These are phyloP conservation scores for Aspergillus sp. DNA, from an alignment of 2,329 filamentous ascomycete species.

Conservation along the genomic window DNA sequence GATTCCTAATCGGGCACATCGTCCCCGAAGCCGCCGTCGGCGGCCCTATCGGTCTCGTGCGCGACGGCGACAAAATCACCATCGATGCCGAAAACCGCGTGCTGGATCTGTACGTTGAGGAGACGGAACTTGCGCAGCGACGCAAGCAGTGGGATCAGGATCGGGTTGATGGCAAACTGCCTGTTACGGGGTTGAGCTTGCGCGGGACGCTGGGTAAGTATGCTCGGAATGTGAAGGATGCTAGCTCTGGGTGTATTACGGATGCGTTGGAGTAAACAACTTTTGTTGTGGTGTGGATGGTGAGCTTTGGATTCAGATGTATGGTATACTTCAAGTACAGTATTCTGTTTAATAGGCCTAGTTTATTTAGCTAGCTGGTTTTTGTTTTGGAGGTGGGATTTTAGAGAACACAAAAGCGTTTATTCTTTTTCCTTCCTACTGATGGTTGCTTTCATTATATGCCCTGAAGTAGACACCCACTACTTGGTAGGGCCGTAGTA, in stretches of 20 bases:
- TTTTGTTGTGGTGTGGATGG: too few relatives aligned
- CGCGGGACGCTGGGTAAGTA: constrained; percentile 72
- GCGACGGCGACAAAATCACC: constrained; percentile 75
- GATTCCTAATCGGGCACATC: constrained; percentile 84
- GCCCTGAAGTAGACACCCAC: neutral
- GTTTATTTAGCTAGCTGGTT: neutral
- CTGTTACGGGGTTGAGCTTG: constrained; percentile 56
- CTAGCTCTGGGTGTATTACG: constrained; percentile 50
- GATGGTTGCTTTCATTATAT: too few relatives aligned
- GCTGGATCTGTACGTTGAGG: constrained; percentile 65
- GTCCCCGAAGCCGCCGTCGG: constrained; percentile 85
- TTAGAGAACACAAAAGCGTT: constrained; percentile 7
- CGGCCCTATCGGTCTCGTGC: constrained; percentile 79
- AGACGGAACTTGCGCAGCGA: constrained; percentile 62
- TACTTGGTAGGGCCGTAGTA: neutral
- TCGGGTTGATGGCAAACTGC: constrained; percentile 38
- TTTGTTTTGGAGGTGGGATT: neutral
- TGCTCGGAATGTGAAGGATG: constrained; percentile 51
- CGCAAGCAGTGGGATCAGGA: constrained; percentile 59
- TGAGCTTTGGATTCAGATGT: neutral
- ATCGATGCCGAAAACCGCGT: constrained; percentile 76
- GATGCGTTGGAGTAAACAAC: constrained; percentile 30
- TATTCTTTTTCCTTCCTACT: too few relatives aligned
- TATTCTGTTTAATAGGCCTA: constrained; percentile 4
- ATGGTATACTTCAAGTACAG: neutral